Conservation (phyloP, 495 filamentous ascomycete genomes). For the Penicillium antarcticum region DNA sequence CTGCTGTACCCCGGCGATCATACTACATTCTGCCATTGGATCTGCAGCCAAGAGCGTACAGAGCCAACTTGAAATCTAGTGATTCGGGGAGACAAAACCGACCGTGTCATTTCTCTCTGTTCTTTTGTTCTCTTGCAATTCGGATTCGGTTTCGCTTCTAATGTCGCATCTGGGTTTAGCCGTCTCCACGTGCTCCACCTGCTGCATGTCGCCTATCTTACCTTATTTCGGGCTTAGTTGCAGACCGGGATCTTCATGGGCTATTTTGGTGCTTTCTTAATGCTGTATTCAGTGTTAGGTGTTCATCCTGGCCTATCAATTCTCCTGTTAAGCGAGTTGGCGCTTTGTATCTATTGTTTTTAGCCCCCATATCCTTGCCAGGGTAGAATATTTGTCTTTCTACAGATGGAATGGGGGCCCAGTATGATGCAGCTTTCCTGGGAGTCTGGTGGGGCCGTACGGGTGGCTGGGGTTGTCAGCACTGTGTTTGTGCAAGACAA, state of each 20-base stretch:
- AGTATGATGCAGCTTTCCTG: not conserved
- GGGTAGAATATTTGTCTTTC: no score
- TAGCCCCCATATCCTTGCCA: no score
- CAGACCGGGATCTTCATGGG: not conserved
- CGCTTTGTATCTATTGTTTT: no score
- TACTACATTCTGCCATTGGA: not conserved
- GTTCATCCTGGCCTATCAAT: no score
- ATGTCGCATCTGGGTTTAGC: not conserved
- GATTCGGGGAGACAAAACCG: no score
- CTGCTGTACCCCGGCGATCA: not conserved
- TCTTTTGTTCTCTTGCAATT: not conserved
- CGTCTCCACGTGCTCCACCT: constrained; percentile 26
- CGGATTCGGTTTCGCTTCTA: not conserved
- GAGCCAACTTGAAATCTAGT: not conserved
- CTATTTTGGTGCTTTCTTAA: not conserved
- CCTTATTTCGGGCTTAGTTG: constrained; percentile 14
- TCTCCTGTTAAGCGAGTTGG: no score
- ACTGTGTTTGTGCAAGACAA: constrained; percentile 24
- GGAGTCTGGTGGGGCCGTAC: not conserved
- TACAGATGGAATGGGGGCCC: no score
- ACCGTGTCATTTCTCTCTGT: not conserved
- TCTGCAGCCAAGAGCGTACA: not conserved
- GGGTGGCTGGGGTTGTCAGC: constrained; percentile 18
- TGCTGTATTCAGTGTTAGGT: no score
- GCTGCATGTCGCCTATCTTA: constrained; percentile 26